Evolutionary conservation across 2,329 filamentous ascomycete species (phyloP), one percentile per base, ranked within the genome.

Genomic region (Aspergillus versicolor): DNA sequence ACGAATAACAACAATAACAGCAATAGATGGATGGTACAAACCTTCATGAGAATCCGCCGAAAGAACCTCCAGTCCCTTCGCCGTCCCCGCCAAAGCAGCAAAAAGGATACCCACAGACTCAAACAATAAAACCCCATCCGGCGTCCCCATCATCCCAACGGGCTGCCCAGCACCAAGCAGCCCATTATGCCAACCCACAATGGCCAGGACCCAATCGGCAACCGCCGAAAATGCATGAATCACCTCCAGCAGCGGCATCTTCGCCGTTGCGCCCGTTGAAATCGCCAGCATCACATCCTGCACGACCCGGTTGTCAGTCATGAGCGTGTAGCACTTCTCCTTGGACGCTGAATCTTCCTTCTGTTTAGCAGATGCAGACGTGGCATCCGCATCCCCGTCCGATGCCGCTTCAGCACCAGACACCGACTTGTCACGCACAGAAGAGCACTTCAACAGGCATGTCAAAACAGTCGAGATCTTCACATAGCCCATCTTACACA

Each of bases 71-170:
- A 75, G 45, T 1, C 72, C 73, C 57, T 71, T 75, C 9, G 63
- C 56, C 7, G 71, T 75, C 30, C 67, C 70, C 3, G 73, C 73
- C 45, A 77, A 47, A 21, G 72, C 73, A 37, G 73, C 72, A 22
- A 77, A 65, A 15, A 77, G 58, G 59, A 77, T 74, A 0, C 75
- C 75, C n/a, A 76, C 45, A 19, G 73, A 74, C 60, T 77, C 75
- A 52, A 77, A 75, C 54, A 77, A 62, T 1, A 72, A 71, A n/a
- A 72, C 68, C 15, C 69, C 71, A 61, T 77, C 74, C 5, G 73
- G 68, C 1, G 69, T 73, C 37, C 61, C 67, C 61, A 70, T 69
- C 52, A 72, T 54, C 9, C 69, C 73, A 13, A 65, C 68, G 3
- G 54, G 67, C 52, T 68, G 67, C 17, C 59, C 64, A 1, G 63